Conservation (phyloP, 2,329 filamentous ascomycete genomes). For the Diplocarpon mali region DNA sequence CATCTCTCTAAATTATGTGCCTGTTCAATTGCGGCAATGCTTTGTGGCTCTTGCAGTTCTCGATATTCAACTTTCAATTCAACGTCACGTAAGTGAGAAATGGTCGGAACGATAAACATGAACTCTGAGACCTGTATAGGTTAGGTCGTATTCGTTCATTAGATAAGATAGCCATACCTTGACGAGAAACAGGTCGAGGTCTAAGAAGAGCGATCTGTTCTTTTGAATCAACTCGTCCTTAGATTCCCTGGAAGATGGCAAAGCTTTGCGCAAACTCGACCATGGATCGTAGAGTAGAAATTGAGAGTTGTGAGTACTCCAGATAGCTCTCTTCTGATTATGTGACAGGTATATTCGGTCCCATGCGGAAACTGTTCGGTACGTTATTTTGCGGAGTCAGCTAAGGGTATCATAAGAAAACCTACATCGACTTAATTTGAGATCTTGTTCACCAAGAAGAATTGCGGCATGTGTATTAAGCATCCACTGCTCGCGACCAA, state of each 20-base stretch:
- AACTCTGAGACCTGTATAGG: slow-evolving; percentile 45
- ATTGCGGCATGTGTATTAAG: slow-evolving; percentile 54
- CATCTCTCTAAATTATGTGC: slow-evolving; percentile 34
- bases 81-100: slow-evolving; percentile 46
- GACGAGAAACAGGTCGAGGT: slow-evolving; percentile 55
- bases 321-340: slow-evolving; percentile 47
- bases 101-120: slow-evolving; percentile 44
- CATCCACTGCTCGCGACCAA: slow-evolving; percentile 55
- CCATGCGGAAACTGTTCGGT: slow-evolving; percentile 44
- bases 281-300: slow-evolving; percentile 44
- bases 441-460: slow-evolving; percentile 53
- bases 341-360: slow-evolving; percentile 40
- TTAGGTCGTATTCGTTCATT: slow-evolving; percentile 10
- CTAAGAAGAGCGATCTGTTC: slow-evolving; percentile 31
- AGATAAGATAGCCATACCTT: slow-evolving; percentile 36
- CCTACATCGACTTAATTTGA: slow-evolving; percentile 48
- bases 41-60: slow-evolving; percentile 30
- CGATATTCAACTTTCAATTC: slow-evolving; percentile 47
- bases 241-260: slow-evolving; percentile 30
- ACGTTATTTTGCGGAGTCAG: slow-evolving; percentile 7
- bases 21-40: slow-evolving; percentile 8
- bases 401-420: slow-evolving; percentile 12
- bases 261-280: slow-evolving; percentile 41
- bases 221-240: slow-evolving; percentile 12
- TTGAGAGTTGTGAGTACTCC: slow-evolving; percentile 44